phyloP scores from a whole-genome alignment of 176 grass and related monocot genomes.

The Cenchrus purpureus region DNA sequence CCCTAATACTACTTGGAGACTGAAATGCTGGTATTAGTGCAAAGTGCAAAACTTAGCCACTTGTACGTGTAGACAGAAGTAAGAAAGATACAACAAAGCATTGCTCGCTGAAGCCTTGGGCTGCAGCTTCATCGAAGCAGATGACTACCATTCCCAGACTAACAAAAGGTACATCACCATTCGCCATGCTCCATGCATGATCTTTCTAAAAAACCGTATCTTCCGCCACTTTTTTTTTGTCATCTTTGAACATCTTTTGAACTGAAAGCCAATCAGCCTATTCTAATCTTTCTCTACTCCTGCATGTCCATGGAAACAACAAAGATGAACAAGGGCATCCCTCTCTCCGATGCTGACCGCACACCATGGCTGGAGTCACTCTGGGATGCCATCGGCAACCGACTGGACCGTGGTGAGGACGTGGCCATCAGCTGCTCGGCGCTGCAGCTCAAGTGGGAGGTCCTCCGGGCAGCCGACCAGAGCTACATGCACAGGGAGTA shows the following conservation, averaged over 20 bases:
- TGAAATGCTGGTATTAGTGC: no score
- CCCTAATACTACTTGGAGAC: no score
- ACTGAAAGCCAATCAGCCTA: neutral
- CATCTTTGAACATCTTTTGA: neutral
- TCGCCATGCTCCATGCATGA: neutral
- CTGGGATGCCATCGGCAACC: constrained; percentile 40
- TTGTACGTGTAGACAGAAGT: no score
- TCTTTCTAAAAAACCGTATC: neutral
- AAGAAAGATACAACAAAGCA: no score
- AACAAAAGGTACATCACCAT: constrained; percentile 69
- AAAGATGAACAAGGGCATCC: constrained; percentile 78
- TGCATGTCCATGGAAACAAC: constrained; percentile 36
- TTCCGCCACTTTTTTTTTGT: neutral
- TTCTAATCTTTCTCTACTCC: neutral
- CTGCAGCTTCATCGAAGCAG: constrained; percentile 85
- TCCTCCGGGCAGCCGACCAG: constrained; percentile 57
- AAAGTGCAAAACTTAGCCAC: no score
- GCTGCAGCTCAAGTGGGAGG: constrained; percentile 64
- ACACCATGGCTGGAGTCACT: constrained; percentile 75
- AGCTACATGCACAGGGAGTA: constrained; percentile 45
- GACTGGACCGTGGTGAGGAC: constrained; percentile 46
- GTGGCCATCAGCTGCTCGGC: constrained; percentile 81
- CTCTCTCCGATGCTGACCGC: constrained; percentile 62
- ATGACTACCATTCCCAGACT: constrained; percentile 78
- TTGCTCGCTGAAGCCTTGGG: constrained; percentile 61